These are phyloP conservation scores for Thelonectria blattea DNA, from an alignment of 2,329 filamentous ascomycete species.

Conservation along the genomic window DNA sequence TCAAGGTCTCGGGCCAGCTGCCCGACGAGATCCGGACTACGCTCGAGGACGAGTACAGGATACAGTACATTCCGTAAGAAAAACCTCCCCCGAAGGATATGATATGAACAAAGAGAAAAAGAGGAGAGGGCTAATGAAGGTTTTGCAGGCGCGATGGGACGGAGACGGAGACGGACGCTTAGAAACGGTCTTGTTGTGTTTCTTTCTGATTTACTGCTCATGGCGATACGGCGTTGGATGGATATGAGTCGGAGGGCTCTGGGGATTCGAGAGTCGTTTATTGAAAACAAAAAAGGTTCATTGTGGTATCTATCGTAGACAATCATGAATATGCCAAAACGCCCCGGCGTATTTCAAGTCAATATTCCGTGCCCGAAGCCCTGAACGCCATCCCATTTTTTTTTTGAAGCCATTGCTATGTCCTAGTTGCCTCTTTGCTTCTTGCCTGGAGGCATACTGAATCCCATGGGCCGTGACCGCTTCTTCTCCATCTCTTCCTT, in stretches of 20 bases:
- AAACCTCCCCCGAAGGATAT: not conserved
- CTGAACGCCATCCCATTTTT: slow-evolving; percentile 18
- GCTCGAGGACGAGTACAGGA: slow-evolving; percentile 67
- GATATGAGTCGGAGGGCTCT: slow-evolving; percentile 19
- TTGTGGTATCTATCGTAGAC: slow-evolving; percentile 41
- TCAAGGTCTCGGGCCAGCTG: slow-evolving; percentile 86
- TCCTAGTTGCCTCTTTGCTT: slow-evolving; percentile 51
- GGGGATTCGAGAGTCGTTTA: slow-evolving; percentile 11
- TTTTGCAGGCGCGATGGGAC: slow-evolving; percentile 59
- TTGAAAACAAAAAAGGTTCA: slow-evolving; percentile 24
- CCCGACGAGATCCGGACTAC: slow-evolving; percentile 68
- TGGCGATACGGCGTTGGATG: slow-evolving; percentile 44
- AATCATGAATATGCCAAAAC: slow-evolving; percentile 28
- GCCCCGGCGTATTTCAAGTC: slow-evolving; percentile 19
- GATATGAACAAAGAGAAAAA: not conserved
- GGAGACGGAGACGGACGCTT: slow-evolving; percentile 56
- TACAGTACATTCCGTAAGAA: slow-evolving; percentile 68
- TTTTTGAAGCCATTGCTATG: not conserved
- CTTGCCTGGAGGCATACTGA: slow-evolving; percentile 56
- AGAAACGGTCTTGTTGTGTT: slow-evolving; percentile 31
- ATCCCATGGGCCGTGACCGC: slow-evolving; percentile 58
- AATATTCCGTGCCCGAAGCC: not conserved
- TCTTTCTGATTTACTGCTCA: slow-evolving; percentile 28
- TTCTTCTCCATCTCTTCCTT: slow-evolving; percentile 80
- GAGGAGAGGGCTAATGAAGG: not conserved